Evolutionary conservation across 129 eudicot species (phyloP).

Genomic region (Pittosporum tobira): DNA sequence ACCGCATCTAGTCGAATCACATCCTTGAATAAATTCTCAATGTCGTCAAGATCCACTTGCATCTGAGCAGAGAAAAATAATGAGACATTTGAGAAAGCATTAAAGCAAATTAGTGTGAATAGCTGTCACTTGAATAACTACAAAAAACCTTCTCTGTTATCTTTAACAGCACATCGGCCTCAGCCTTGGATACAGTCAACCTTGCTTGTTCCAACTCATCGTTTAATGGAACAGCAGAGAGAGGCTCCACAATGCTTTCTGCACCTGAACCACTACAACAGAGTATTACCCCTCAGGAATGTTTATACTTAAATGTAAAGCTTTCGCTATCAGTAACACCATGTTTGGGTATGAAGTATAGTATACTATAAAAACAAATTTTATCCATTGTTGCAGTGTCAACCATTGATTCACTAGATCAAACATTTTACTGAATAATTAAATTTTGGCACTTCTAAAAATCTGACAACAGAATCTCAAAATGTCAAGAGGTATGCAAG

Average conservation of each 20-base stretch:
- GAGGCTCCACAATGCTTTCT: conserved; percentile 77
- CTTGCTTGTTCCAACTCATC: conserved; percentile 90
- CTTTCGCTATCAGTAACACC: not conserved
- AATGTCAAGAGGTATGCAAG: conserved; percentile 2
- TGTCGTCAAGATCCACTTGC: conserved; percentile 57
- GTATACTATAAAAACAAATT: too few relatives aligned
- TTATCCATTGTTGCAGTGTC: too few relatives aligned
- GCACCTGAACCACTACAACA: conserved; percentile 77
- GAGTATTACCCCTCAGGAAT: conserved; percentile 23
- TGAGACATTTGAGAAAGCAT: conserved; percentile 8
- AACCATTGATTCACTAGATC: too few relatives aligned
- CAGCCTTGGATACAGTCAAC: conserved; percentile 67
- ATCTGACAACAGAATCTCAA: not conserved
- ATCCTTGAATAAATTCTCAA: conserved; percentile 39
- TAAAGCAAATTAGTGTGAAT: conserved; percentile 3
- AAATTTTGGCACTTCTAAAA: not conserved
- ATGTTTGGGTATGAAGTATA: too few relatives aligned
- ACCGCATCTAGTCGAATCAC: conserved; percentile 73
- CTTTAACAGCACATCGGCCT: conserved; percentile 76
- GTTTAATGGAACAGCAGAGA: conserved; percentile 83
- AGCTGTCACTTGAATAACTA: conserved; percentile 1
- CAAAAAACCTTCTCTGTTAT: conserved; percentile 60
- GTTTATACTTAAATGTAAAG: not conserved
- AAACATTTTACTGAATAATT: too few relatives aligned
- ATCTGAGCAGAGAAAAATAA: conserved; percentile 39